Evolutionary conservation across 2,329 filamentous ascomycete species (phyloP).

Genomic region (Penicillium brevicompactum): DNA sequence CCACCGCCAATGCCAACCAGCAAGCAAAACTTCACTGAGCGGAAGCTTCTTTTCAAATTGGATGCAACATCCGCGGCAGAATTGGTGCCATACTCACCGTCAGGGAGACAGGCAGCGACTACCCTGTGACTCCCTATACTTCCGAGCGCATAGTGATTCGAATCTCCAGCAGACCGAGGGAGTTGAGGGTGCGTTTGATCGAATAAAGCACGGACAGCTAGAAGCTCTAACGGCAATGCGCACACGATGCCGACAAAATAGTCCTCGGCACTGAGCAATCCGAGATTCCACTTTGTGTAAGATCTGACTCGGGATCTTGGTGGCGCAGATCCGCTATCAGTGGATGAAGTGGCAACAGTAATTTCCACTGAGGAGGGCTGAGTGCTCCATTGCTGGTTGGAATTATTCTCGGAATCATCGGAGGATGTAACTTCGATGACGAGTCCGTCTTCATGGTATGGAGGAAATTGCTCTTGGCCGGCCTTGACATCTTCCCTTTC

Average conservation of each 20-base stretch:
- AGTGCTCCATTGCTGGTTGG: too few relatives aligned
- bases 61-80: slow-evolving; percentile 4
- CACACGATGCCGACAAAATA: slow-evolving; percentile 34
- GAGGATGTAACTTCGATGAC: too few relatives aligned
- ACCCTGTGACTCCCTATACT: slow-evolving; percentile 15
- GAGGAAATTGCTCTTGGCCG: neutral
- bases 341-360: too few relatives aligned
- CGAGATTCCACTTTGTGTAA: too few relatives aligned
- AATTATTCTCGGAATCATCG: too few relatives aligned
- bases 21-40: slow-evolving; percentile 18
- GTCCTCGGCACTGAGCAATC: neutral
- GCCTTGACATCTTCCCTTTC: slow-evolving; percentile 1
- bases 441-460: too few relatives aligned
- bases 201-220: slow-evolving; percentile 28
- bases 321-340: too few relatives aligned
- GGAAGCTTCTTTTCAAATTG: slow-evolving; percentile 20
- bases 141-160: slow-evolving; percentile 31
- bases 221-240: slow-evolving; percentile 27
- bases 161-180: slow-evolving; percentile 9
- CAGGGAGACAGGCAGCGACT: slow-evolving; percentile 19
- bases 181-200: slow-evolving; percentile 20
- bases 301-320: too few relatives aligned
- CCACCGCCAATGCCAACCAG: slow-evolving; percentile 28
- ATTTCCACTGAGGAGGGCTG: too few relatives aligned
- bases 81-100: slow-evolving; percentile 1